Base-by-base conservation (phyloP, 2,329 filamentous ascomycete genomes). In the Teratosphaeria viscida region DNA sequence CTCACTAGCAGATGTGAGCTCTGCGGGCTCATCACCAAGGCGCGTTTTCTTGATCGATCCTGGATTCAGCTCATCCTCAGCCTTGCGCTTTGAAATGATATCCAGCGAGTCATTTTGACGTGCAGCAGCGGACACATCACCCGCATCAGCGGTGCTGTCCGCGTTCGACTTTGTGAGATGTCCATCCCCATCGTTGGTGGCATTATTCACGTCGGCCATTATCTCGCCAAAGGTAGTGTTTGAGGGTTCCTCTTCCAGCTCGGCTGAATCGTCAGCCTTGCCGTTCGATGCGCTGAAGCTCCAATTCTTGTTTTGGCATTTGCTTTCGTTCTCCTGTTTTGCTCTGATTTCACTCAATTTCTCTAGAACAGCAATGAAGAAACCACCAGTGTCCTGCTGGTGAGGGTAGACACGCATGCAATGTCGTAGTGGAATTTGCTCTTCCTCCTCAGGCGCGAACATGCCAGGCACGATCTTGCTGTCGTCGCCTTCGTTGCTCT, bases 381-480 rank as follows among this genome's bases (percentile, higher is more conserved):
- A 99, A 26, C 88, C 92, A 59, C 94, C 94, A 2, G 94, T 99
- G 68, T 99, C 91, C 75, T 99, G 94, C 71, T 91, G 82, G 74
- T 99, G 94, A 37, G 92, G 89, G 73, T 97, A 99, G 6, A 99
- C 86, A 63, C 94, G 84, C 82, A 97, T 92, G 75, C 92, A 96
- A 61, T 88, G 84, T 68, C 96, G 89, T 19, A 97, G 81, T 16
- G 91, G 91, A 27, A 96, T 80, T 39, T 75, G 82, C 70, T 74
- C 82, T 49, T 73, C 74, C 56, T 77, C 78, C 58, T 81, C 83
- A 0, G 83, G 80, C 5, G 92, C 82, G 76, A 99, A 99, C 89
- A 96, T 96, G 71, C 85, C 86, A 68, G 89, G 83, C 3, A 84
- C 81, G 29, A 99, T 85, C 84, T 11, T 91, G 84, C 79, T 76